These are phyloP conservation scores for Gnaphalium uliginosum DNA, from an alignment of 129 eudicot species.

Conservation along the genomic window DNA sequence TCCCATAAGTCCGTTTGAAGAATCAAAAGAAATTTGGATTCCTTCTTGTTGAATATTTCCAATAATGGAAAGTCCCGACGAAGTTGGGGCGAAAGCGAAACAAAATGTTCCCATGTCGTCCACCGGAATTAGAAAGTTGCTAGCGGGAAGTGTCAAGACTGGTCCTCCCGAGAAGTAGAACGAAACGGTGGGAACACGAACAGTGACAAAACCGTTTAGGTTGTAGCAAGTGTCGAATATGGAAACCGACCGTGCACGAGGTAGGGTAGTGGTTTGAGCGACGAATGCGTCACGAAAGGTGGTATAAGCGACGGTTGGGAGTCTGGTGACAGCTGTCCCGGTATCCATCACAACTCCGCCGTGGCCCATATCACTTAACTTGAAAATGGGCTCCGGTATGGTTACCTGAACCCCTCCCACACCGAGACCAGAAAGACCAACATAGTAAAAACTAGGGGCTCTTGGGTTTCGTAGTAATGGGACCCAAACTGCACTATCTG, in stretches of 20 bases:
- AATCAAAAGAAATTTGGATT: constrained; percentile 80
- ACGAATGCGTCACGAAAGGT: constrained; percentile 70
- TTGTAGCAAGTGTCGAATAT: constrained; percentile 89
- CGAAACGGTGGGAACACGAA: constrained; percentile 85
- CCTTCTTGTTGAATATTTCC: constrained; percentile 99
- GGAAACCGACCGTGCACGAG: constrained; percentile 46
- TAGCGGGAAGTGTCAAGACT: constrained; percentile 75
- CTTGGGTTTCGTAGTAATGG: constrained; percentile 51
- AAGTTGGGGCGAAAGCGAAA: constrained; percentile 89
- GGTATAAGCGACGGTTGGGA: constrained; percentile 60
- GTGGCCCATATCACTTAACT: constrained; percentile 50
- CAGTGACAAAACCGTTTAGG: constrained; percentile 65
- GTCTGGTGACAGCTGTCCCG: constrained; percentile 81
- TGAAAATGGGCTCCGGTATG: constrained; percentile 53
- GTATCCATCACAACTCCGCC: constrained; percentile 96
- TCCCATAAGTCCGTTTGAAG: constrained; percentile 67
- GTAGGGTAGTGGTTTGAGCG: constrained; percentile 56
- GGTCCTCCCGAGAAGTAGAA: constrained; percentile 80
- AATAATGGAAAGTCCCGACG: constrained; percentile 70
- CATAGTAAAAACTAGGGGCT: constrained; percentile 70
- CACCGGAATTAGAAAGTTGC: constrained; percentile 77
- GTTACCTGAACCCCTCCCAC: constrained; percentile 76
- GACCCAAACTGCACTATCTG: constrained; percentile 78
- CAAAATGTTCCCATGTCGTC: constrained; percentile 81
- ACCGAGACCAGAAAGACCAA: constrained; percentile 79